Conservation (phyloP, 2,329 filamentous ascomycete species). For the Ophiostoma ulmi region DNA sequence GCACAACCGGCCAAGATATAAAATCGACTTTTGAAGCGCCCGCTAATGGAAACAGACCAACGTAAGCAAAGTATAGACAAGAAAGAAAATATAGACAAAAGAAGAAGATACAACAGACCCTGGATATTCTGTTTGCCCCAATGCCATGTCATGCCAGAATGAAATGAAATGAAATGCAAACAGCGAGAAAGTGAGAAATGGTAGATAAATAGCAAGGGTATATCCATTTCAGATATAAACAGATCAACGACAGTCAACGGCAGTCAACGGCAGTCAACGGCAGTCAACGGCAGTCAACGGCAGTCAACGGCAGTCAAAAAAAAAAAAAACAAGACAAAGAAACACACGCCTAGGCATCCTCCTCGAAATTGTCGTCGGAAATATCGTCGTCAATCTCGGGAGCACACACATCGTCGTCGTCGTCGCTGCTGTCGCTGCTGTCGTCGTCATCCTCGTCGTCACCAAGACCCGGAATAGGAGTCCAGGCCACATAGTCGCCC, state of each 20-base stretch:
- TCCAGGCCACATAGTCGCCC: constrained; percentile 76
- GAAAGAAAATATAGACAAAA: neutral
- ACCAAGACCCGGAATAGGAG: constrained; percentile 64
- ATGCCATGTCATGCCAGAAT: neutral
- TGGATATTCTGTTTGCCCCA: neutral
- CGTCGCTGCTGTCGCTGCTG: constrained; percentile 37
- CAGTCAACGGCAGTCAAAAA: neutral
- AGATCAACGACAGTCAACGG: no score
- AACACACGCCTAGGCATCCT: neutral
- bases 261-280: neutral
- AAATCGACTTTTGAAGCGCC: constrained; percentile 3
- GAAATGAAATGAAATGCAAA: neutral
- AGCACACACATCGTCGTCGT: constrained; percentile 11
- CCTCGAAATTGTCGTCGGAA: constrained; percentile 11
- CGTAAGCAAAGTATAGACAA: neutral
- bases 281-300: no score
- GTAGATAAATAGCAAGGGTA: constrained; percentile 13
- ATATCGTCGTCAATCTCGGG: constrained; percentile 9
- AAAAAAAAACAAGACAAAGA: neutral
- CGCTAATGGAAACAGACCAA: neutral
- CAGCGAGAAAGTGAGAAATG: neutral
- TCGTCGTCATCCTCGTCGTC: constrained; percentile 51
- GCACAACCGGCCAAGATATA: neutral
- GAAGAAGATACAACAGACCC: constrained; percentile 1
- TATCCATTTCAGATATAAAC: neutral